These are phyloP conservation scores for Ophiocordyceps sinensis DNA, from an alignment of 2,329 filamentous ascomycete genomes.

Conservation along the genomic window DNA sequence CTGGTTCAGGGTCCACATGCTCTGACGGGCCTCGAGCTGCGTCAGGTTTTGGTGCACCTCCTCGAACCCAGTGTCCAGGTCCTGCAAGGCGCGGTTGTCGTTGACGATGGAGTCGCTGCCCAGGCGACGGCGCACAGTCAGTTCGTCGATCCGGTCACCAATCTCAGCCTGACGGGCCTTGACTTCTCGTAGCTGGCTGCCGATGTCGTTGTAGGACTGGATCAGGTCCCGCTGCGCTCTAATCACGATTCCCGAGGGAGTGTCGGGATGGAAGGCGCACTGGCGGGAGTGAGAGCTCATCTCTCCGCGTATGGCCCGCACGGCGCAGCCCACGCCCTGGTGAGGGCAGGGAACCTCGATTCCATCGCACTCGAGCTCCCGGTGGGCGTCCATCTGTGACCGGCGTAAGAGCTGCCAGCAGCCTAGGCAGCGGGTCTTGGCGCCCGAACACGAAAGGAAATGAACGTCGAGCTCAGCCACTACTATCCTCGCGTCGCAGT, in stretches of 20 bases:
- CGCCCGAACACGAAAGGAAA: constrained; percentile 27
- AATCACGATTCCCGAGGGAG: constrained; percentile 36
- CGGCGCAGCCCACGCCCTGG: constrained; percentile 20
- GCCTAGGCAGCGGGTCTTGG: constrained; percentile 31
- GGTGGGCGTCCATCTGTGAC: constrained; percentile 31
- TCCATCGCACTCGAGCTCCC: constrained; percentile 33
- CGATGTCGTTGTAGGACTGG: constrained; percentile 21
- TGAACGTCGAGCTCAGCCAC: constrained; percentile 25
- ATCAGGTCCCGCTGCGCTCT: constrained; percentile 33
- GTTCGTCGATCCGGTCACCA: constrained; percentile 19
- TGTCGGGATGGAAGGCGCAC: constrained; percentile 36
- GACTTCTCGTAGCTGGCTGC: constrained; percentile 19
- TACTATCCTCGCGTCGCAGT: constrained; percentile 36
- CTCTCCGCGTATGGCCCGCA: constrained; percentile 17
- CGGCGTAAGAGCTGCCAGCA: constrained; percentile 31
- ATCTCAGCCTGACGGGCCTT: constrained; percentile 19
- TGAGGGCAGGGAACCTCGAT: constrained; percentile 33
- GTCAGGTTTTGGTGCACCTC: constrained; percentile 41
- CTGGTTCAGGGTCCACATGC: constrained; percentile 46
- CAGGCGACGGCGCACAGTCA: constrained; percentile 17
- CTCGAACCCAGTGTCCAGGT: constrained; percentile 32
- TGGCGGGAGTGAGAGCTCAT: constrained; percentile 29
- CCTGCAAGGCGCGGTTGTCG: constrained; percentile 30
- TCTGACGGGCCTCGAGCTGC: constrained; percentile 45
- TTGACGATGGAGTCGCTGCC: constrained; percentile 27